Evolutionary conservation across 78 protist genomes (phyloP), one percentile per base, ranked within the genome.

Genomic region (Protostelium mycophagum): DNA sequence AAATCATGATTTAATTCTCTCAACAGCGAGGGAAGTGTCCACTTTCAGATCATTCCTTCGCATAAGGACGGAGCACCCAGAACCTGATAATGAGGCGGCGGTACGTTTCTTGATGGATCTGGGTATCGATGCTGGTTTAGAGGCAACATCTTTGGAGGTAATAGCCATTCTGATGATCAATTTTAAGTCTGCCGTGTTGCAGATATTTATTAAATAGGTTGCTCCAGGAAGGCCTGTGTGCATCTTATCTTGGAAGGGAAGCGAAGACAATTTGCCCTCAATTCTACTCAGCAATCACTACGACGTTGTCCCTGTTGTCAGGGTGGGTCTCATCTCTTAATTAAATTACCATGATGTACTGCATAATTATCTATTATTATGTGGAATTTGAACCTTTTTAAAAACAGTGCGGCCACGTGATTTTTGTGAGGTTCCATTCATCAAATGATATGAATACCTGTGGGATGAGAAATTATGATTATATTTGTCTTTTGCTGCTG

Each of bases 281-380:
- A 87, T 97, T 34, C 85, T 92, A 35, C 89, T 97, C 85, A 96
- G 95, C 91, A 87, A 93, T 29, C 98, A 97, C 94, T 93, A 88
- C 10, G 98, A 95, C 88, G 98, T 96, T 35, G 98, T 97, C 86
- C 97, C 97, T 28, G 97, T 91, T 29, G 90, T 87, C 29, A 34
- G 0, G 9, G 97, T 51, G 73, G 16, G 73, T 25, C n/a, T n/a
- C n/a, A n/a, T n/a, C n/a, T n/a, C n/a, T n/a, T n/a, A n/a, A n/a
- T n/a, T n/a, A n/a, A n/a, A n/a, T n/a, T n/a, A n/a, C n/a, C n/a
- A n/a, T n/a, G n/a, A n/a, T n/a, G n/a, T n/a, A n/a, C n/a, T n/a
- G n/a, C n/a, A n/a, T n/a, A n/a, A n/a, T n/a, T n/a, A n/a, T n/a
- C n/a, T n/a, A n/a, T n/a, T n/a, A n/a, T n/a, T n/a, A n/a, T n/a